Base-by-base conservation (phyloP, 2,329 filamentous ascomycete species). In the Sporothrix mexicana region DNA sequence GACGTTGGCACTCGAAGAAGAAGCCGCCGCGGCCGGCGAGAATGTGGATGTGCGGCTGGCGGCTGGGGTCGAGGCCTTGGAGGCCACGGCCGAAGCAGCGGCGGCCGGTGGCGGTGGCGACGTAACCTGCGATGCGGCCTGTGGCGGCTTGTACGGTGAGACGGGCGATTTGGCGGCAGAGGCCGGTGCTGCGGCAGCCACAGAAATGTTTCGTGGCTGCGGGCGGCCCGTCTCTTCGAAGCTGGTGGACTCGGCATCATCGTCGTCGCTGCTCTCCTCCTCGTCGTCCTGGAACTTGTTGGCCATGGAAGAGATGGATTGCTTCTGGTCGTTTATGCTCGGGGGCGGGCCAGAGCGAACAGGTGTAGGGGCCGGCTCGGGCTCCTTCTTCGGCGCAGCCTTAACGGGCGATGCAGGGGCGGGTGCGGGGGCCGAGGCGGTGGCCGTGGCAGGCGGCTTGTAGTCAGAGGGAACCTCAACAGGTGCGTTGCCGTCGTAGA, bases 211-310 rank as follows among this genome's bases (percentile, higher is more conserved):
- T 64, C 92, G 91, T 77, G 93, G 91, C 12, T 88, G 83, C 23
- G 93, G 93, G 79, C 93, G 94, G 45, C 91, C 82, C 45, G 96
- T 87, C 79, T 97, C 94, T 79, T 98, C 95, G 77, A 98, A 98
- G 82, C 91, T 93, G 0, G 93, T 95, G 41, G 88, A 87, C 73
- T 93, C 91, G 64, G 76, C 78, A n/a, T 78, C 88, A 12, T 90
- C 88, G 9, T 79, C 78, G 0, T 89, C 87, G n/a, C 88, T 88
- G 15, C 89, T 87, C 7, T 90, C 88, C 36, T 85, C 84, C 25
- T 88, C 86, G 67, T 92, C 85, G 80, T 97, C 94, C 77, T 94
- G 92, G 82, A 93, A 98, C 82, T 93, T 97, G 80, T 88, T 90
- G 10, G 94, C 95, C 86, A 96, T 91, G 72, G 90, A 90, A 23